Evolutionary conservation across 768 basidiomycete species (phyloP).

Genomic region (Pisolithus microcarpus): DNA sequence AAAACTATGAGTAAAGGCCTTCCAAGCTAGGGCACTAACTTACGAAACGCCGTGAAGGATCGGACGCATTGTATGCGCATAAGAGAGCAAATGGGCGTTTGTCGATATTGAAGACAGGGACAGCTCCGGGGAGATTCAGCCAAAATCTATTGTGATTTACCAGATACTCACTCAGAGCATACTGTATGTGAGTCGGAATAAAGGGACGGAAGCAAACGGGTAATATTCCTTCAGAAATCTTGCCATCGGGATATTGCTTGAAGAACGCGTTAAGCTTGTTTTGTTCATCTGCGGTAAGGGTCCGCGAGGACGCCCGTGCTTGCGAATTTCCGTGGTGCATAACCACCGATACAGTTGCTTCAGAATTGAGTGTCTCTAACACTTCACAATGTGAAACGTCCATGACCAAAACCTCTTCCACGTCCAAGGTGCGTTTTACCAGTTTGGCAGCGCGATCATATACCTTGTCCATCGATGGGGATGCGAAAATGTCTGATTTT

Average conservation of each 20-base stretch:
- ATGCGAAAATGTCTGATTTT: constrained; percentile 17
- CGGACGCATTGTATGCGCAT: constrained; percentile 84
- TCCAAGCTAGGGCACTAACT: constrained; percentile 15
- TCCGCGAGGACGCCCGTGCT: constrained; percentile 43
- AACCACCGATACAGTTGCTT: constrained; percentile 59
- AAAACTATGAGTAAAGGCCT: constrained; percentile 6
- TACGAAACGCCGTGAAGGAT: constrained; percentile 76
- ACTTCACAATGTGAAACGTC: constrained; percentile 90
- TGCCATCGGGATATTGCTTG: constrained; percentile 72
- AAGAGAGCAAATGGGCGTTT: constrained; percentile 86
- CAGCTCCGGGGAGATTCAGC: constrained; percentile 40
- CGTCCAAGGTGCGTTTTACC: constrained; percentile 83
- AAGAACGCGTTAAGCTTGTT: constrained; percentile 72
- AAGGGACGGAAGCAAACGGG: constrained; percentile 79
- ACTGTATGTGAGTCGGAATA: constrained; percentile 75
- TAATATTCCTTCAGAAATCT: constrained; percentile 80
- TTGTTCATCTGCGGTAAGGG: constrained; percentile 66
- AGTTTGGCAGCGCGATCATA: constrained; percentile 88
- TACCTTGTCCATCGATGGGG: constrained; percentile 71
- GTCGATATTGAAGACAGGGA: constrained; percentile 90
- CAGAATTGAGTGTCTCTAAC: constrained; percentile 56
- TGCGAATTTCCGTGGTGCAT: constrained; percentile 64
- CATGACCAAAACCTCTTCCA: constrained; percentile 88
- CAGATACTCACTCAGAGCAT: constrained; percentile 66
- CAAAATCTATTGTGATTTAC: constrained; percentile 1